Percentiles rank a stretch among this genome's conserved stretches.
Evolutionary conservation across 345 rosid genomes (phyloP).

Genomic region (Triadica sebifera): DNA sequence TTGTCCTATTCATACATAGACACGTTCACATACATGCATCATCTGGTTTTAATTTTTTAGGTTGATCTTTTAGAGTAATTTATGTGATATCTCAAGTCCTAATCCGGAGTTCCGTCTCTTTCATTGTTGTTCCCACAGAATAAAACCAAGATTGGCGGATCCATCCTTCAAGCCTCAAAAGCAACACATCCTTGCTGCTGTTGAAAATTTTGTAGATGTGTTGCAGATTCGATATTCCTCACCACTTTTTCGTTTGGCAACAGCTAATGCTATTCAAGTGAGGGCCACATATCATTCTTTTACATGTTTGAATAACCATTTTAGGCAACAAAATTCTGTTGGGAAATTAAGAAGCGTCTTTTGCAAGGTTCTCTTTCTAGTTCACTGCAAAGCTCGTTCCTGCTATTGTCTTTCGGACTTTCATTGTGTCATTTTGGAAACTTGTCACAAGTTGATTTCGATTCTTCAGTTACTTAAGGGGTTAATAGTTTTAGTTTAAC

Average conservation of each 20-base stretch:
- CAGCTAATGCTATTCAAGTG: slow-evolving; percentile 84
- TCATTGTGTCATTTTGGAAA: background rate
- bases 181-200: slow-evolving; percentile 64
- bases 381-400: background rate
- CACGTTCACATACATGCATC: background rate
- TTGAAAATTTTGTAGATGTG: slow-evolving; percentile 61
- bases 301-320: background rate
- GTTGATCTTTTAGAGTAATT: background rate
- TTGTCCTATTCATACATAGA: background rate
- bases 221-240: slow-evolving; percentile 85
- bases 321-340: background rate
- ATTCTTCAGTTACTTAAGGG: background rate
- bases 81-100: slow-evolving; percentile 1
- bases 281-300: slow-evolving; percentile 14
- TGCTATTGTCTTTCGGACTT: background rate
- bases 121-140: slow-evolving; percentile 39
- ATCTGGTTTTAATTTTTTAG: background rate
- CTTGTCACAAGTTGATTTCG: background rate
- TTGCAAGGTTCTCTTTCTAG: background rate
- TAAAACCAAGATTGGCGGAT: slow-evolving; percentile 82
- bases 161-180: slow-evolving; percentile 83
- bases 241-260: slow-evolving; percentile 71
- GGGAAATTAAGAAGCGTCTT: background rate
- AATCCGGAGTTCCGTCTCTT: background rate
- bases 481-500: background rate